These are phyloP conservation scores for Aspergillus sp. DNA, from an alignment of 2,329 filamentous ascomycete genomes.

Conservation along the genomic window DNA sequence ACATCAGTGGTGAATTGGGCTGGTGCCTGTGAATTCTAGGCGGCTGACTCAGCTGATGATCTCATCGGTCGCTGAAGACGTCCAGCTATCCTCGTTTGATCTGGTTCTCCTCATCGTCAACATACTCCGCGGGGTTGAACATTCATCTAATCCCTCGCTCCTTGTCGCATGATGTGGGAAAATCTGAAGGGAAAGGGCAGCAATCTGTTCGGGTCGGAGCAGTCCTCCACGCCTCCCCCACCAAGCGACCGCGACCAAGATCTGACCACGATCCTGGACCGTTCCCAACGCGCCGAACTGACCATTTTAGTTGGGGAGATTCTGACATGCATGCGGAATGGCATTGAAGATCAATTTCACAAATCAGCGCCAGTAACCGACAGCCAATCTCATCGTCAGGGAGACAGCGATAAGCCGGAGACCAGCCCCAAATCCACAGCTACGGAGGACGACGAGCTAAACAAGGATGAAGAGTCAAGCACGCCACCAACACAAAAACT, in stretches of 20 bases:
- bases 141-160: not conserved
- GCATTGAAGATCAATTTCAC: conserved; percentile 38
- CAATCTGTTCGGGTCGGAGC: conserved; percentile 26
- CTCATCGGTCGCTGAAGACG: conserved; percentile 12
- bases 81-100: not conserved
- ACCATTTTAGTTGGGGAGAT: conserved; percentile 41
- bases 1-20: no score
- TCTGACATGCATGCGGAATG: conserved; percentile 39
- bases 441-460: no score
- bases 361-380: conserved; percentile 10
- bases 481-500: not conserved
- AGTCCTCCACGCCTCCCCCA: conserved; percentile 15
- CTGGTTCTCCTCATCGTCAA: conserved; percentile 1
- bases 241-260: conserved; percentile 33
- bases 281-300: conserved; percentile 41
- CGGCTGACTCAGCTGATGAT: conserved; percentile 23
- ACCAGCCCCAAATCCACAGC: no score
- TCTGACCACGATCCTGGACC: conserved; percentile 41
- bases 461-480: not conserved
- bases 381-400: not conserved
- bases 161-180: conserved; percentile 26
- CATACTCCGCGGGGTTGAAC: not conserved
- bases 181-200: conserved; percentile 32
- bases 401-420: no score
- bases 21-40: conserved; percentile 4